Base-by-base conservation (phyloP, 805 yeast genomes). In the Yamadazyma takamatsuzukensis region DNA sequence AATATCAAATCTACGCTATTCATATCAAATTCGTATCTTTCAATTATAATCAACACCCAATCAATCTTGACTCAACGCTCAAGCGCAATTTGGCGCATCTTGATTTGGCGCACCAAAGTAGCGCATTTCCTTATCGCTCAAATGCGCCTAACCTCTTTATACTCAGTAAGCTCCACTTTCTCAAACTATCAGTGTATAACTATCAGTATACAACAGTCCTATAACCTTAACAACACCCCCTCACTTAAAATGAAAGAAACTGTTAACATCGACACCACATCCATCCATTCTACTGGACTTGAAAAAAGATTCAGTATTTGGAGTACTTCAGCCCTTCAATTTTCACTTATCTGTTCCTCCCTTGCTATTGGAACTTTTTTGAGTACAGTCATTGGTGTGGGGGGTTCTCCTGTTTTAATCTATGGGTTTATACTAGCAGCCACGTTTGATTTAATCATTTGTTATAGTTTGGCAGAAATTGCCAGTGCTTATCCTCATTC, bases 401-500 rank as follows among this genome's bases (percentile, higher is more conserved):
- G 54, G 11, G 54, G 54, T 4, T 35, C 48, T 2, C 53, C 52
- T 1, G 48, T 34, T 7, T 37, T 49, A 18, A 39, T 49, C 19
- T 49, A 46, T 27, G 53, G 54, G 6, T 49, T 28, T 36, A 39
- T 49, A 8, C 26, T 49, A 14, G 46, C 50, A 4, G 48, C 43
- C 4, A 26, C 37, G 2, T 34, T 39, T 25, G 49, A 45, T 31
- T 37, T 49, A 21, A 27, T 49, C 4, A 36, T 48, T 15, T 45
- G 51, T 34, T 43, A 30, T 23, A 43, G 42, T 18, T 22, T 50
- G 32, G 55, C 53, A 3, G 67, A 60, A 38, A 44, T 59, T 14
- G 57, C 58, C 4, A 59, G 60, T 25, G 56, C 56, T 2, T 58
- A 48, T 23, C 63, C 67, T 1, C 53, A 54, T 25, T 45, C 60